Conservation (phyloP, 805 yeast species). For the Ogataea minuta region DNA sequence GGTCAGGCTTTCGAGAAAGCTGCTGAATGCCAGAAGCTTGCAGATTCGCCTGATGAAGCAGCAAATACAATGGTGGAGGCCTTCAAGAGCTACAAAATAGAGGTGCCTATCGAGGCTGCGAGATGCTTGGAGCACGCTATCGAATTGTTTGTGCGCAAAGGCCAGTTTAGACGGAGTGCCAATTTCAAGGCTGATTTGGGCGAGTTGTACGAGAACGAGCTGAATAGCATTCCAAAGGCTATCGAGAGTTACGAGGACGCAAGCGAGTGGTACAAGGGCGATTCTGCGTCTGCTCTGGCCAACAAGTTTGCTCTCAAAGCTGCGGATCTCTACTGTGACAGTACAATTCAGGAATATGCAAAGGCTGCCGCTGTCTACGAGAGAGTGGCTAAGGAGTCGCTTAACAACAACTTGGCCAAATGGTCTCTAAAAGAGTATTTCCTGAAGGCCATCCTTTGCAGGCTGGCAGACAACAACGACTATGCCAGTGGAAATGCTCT, state of each 20-base stretch:
- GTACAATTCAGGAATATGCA: constrained; percentile 57
- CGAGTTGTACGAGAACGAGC: constrained; percentile 73
- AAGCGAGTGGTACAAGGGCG: constrained; percentile 93
- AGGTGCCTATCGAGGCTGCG: constrained; percentile 75
- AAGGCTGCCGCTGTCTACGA: constrained; percentile 79
- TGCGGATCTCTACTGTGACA: constrained; percentile 81
- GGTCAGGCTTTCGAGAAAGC: constrained; percentile 86
- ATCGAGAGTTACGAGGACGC: constrained; percentile 82
- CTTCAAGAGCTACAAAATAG: constrained; percentile 76
- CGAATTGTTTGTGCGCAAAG: constrained; percentile 78
- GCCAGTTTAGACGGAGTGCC: constrained; percentile 96
- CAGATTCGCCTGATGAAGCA: constrained; percentile 83
- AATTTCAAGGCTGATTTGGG: constrained; percentile 91
- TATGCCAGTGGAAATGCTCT: constrained; percentile 80
- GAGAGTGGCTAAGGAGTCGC: constrained; percentile 69
- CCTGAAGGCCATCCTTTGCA: constrained; percentile 77
- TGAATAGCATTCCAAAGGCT: constrained; percentile 67
- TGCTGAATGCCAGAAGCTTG: constrained; percentile 71
- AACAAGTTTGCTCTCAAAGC: constrained; percentile 85
- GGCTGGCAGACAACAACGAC: constrained; percentile 75
- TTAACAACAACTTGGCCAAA: constrained; percentile 71
- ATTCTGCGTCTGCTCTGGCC: constrained; percentile 87
- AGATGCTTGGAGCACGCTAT: constrained; percentile 74
- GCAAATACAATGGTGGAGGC: constrained; percentile 90
- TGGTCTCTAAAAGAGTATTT: constrained; percentile 95